phyloP scores from a whole-genome alignment of 257 asterid species.

The Scutellaria baicalensis region DNA sequence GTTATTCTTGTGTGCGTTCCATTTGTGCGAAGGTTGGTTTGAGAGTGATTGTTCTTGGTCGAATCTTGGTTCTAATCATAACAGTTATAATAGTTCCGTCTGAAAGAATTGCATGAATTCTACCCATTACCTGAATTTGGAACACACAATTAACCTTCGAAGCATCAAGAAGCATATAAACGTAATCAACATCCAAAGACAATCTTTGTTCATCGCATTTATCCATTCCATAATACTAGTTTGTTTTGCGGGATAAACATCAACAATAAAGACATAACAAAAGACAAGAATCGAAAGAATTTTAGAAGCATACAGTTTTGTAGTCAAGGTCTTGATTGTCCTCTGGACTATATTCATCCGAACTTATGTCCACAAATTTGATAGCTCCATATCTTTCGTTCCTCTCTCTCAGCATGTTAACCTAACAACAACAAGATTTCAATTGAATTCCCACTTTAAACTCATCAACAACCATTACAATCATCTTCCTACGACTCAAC shows the following conservation, averaged over 20 bases:
- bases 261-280: background rate
- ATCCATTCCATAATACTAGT: background rate
- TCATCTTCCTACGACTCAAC: background rate
- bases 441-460: background rate
- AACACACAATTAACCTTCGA: background rate
- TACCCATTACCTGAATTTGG: slow-evolving; percentile 63
- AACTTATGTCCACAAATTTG: slow-evolving; percentile 76
- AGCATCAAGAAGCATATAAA: background rate
- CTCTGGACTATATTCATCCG: slow-evolving; percentile 52
- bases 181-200: background rate
- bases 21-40: no score
- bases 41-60: no score
- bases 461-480: slow-evolving; percentile 2
- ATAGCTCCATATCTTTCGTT: slow-evolving; percentile 50
- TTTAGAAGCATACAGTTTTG: slow-evolving; percentile 45
- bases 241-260: background rate
- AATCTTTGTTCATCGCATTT: background rate
- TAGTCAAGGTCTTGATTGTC: slow-evolving; percentile 80
- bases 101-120: slow-evolving; percentile 68
- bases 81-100: slow-evolving; percentile 77
- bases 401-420: slow-evolving; percentile 72
- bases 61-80: no score
- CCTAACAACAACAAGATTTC: slow-evolving; percentile 30
- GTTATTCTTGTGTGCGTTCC: no score
- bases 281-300: background rate